These are phyloP conservation scores for Paracorniculantispora psalliotae DNA, from an alignment of 2,329 filamentous ascomycete species.

Conservation along the genomic window DNA sequence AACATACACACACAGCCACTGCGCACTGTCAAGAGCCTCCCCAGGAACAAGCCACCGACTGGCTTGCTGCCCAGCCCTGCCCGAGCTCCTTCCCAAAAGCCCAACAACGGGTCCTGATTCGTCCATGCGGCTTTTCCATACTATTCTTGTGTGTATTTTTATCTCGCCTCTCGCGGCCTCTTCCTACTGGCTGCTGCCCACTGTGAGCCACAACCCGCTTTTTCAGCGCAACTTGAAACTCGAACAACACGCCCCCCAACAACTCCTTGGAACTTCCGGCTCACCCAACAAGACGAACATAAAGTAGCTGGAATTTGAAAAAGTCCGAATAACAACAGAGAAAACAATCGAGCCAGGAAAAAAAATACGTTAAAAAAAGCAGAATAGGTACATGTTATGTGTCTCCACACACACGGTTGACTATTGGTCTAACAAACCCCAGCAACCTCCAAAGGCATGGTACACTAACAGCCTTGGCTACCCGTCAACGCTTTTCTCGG, in stretches of 20 bases:
- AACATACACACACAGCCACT: not conserved
- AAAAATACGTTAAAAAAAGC: not conserved
- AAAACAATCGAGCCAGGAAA: not conserved
- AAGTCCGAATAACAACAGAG: not conserved
- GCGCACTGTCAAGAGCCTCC: not conserved
- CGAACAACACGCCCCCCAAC: slow-evolving; percentile 5
- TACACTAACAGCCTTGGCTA: too few species aligned
- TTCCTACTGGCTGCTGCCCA: not conserved
- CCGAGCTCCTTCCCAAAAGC: not conserved
- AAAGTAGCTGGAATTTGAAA: not conserved
- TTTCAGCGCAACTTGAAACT: slow-evolving; percentile 7
- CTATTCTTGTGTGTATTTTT: not conserved
- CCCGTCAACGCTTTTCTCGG: not conserved
- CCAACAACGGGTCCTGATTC: not conserved
- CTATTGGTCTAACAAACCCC: too few species aligned
- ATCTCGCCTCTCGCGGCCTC: not conserved
- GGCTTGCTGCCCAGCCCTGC: not conserved
- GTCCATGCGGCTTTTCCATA: not conserved
- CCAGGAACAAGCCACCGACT: not conserved
- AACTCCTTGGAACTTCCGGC: slow-evolving; percentile 11
- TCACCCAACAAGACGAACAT: not conserved
- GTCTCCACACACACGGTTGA: too few species aligned
- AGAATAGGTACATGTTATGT: not conserved
- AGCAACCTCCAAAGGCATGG: too few species aligned
- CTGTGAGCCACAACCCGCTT: slow-evolving; percentile 8